Evolutionary conservation across 106 monocot species (phyloP), one percentile per base, ranked within the genome.

Genomic region (Hemerocallis citrina): DNA sequence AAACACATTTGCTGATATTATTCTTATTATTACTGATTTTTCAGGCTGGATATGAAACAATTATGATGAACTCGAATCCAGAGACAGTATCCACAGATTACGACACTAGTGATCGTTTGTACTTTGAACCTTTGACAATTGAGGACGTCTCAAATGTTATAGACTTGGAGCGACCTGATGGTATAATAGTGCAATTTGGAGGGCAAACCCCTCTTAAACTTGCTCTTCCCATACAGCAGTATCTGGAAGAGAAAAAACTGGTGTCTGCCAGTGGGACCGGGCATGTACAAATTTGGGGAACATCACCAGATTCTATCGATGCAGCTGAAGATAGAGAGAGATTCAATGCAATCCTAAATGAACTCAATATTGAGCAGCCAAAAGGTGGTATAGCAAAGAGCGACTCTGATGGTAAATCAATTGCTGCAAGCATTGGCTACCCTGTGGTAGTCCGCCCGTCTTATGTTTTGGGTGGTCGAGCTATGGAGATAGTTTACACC

Each of bases 31-130:
- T 33, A 6, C n/a, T n/a, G n/a, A 36, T 37, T 22, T 35, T 57
- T 50, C 75, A 96, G 95, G 78, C 46, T 64, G 96, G 83, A 48
- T 91, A 81, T 62, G 96, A 96, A 62, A 91, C 96, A 48, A 96
- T 96, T 23, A 96, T 96, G 96, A 82, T 96, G 96, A 96, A 96
- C 66, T 96, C 96, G 45, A 96, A 96, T 61, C 96, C 96, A 23
- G 96, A 96, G 64, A 96, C 96, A 7, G 96, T 96, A 7, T 96
- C 96, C 13, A 96, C 96, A 9, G 96, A 96, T 73, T 96, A 96
- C 37, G 96, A 96, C 71, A 91, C 96, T 29, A 96, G 96, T 61
- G 91, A 96, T 50, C 73, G 96, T 38, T 61, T 96, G 28, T 96
- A 96, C 77, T 96, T 96, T 59, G 96, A 96, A 50, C 96, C 96